These are phyloP conservation scores for Geotrichum fermentans DNA, from an alignment of 1,139 yeast genomes.

Conservation along the genomic window DNA sequence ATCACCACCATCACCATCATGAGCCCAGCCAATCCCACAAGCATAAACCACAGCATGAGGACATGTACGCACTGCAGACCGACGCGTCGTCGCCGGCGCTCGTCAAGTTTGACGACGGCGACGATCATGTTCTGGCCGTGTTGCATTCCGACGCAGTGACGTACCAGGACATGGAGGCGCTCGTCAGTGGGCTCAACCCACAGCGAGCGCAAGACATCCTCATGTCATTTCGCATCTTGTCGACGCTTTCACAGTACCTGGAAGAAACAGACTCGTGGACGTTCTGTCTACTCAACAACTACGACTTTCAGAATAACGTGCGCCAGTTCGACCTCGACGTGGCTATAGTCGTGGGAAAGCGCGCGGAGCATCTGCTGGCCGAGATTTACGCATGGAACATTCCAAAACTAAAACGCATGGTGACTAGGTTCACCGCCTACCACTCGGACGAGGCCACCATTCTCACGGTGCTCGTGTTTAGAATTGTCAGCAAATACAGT, in stretches of 20 bases:
- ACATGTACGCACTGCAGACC: background rate
- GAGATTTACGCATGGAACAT: constrained; percentile 35
- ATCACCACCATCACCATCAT: background rate
- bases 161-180: constrained; percentile 29
- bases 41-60: no score
- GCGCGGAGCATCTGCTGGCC: constrained; percentile 31
- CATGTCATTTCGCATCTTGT: constrained; percentile 32
- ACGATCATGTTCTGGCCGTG: constrained; percentile 33
- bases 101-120: constrained; percentile 6
- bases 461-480: constrained; percentile 34
- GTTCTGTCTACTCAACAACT: constrained; percentile 29
- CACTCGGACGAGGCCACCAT: constrained; percentile 36
- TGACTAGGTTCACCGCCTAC: constrained; percentile 26
- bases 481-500: constrained; percentile 31
- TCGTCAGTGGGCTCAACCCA: constrained; percentile 28
- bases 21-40: background rate
- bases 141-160: constrained; percentile 26
- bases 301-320: constrained; percentile 32
- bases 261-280: constrained; percentile 34
- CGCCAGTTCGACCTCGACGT: constrained; percentile 35
- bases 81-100: background rate
- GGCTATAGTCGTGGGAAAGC: constrained; percentile 33
- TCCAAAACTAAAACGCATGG: constrained; percentile 33
- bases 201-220: constrained; percentile 31
- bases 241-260: constrained; percentile 28